Evolutionary conservation across 2,329 filamentous ascomycete species (phyloP).

Genomic region (Penicillium olsonii): DNA sequence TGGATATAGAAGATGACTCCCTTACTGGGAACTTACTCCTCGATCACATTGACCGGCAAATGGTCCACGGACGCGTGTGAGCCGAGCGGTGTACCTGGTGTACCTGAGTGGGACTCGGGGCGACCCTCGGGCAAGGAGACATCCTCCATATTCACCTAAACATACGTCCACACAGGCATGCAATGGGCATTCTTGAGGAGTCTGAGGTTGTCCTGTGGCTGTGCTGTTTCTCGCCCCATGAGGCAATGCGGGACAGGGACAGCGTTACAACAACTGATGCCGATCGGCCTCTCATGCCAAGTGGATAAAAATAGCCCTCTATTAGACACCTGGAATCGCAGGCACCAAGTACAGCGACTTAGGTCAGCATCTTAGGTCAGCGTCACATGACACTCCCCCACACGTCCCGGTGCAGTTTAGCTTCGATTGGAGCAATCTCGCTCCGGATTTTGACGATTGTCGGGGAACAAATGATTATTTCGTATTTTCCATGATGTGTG

Average conservation of each 20-base stretch:
- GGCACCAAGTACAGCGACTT: not conserved
- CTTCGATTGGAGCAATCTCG: slow-evolving; percentile 8
- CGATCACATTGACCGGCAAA: slow-evolving; percentile 25
- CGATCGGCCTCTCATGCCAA: slow-evolving; percentile 8
- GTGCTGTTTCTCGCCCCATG: slow-evolving; percentile 12
- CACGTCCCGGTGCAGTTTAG: slow-evolving; percentile 5
- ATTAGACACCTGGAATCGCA: not conserved
- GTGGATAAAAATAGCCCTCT: slow-evolving; percentile 11
- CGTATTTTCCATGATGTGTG: slow-evolving; percentile 1
- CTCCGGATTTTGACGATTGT: slow-evolving; percentile 2
- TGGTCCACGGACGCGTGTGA: slow-evolving; percentile 18
- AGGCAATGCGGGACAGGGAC: slow-evolving; percentile 9
- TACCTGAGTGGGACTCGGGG: slow-evolving; percentile 1
- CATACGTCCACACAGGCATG: slow-evolving; percentile 15
- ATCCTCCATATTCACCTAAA: slow-evolving; percentile 28
- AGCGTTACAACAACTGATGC: slow-evolving; percentile 4
- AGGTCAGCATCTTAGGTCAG: not conserved
- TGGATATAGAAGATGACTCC: not conserved
- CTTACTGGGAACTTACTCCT: slow-evolving; percentile 16
- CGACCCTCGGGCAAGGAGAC: slow-evolving; percentile 11
- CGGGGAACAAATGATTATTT: not conserved
- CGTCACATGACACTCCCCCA: slow-evolving; percentile 7
- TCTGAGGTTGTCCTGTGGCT: slow-evolving; percentile 17
- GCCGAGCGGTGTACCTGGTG: not conserved
- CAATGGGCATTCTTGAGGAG: slow-evolving; percentile 6